These are phyloP conservation scores for Rubus parviflorus DNA, from an alignment of 306 rosid genomes.

Conservation along the genomic window DNA sequence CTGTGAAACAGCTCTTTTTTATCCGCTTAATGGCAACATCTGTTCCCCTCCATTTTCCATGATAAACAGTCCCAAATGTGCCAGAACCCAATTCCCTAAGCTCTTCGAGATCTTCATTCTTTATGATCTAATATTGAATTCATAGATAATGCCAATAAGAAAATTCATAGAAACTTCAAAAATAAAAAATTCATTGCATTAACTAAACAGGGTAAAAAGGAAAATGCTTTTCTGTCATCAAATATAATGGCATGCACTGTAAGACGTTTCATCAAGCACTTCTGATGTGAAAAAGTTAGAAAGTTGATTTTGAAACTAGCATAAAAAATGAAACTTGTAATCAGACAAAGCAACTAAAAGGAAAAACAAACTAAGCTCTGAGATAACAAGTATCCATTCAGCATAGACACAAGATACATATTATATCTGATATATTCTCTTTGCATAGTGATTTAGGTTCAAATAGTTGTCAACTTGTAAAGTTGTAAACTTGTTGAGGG, in stretches of 20 bases:
- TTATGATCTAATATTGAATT: conserved; percentile 50
- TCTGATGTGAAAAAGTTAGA: not conserved
- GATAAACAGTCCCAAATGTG: conserved; percentile 81
- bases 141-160: conserved; percentile 18
- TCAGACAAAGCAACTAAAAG: not conserved
- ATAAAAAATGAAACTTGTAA: not conserved
- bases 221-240: not conserved
- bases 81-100: conserved; percentile 80
- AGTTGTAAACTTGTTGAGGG: not conserved
- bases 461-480: not conserved
- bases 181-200: not conserved
- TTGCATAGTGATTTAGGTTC: not conserved
- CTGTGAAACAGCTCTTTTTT: conserved; percentile 71
- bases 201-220: not conserved
- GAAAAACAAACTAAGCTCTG: not conserved
- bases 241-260: not conserved
- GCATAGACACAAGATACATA: not conserved
- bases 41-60: conserved; percentile 86
- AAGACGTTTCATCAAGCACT: not conserved
- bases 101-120: conserved; percentile 88
- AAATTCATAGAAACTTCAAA: conserved; percentile 1
- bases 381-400: not conserved
- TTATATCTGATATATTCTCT: not conserved
- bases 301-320: not conserved
- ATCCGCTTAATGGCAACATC: conserved; percentile 87